Base-by-base conservation (phyloP, 2,329 filamentous ascomycete species). In the Mycosphaerella arachidis region DNA sequence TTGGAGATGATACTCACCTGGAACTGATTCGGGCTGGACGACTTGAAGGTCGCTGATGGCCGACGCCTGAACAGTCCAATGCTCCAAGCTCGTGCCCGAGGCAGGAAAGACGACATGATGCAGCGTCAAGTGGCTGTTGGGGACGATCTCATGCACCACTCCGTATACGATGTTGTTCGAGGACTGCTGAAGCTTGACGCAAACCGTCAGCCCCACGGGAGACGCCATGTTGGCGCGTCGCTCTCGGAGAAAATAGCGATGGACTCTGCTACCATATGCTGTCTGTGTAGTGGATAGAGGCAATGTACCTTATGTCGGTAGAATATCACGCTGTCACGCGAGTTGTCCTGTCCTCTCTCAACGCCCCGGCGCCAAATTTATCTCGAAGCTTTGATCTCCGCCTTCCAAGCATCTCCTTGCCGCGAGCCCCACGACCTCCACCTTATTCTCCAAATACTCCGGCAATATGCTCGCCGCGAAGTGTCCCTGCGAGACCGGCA, bases 171-270 rank as follows among this genome's bases (percentile, higher is more conserved):
- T 79, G 46, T 83, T 84, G 61, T 84, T 84, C 2, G 83, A 81
- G 55, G 88, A 87, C 60, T 85, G 80, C 68, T 82, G 84, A 64
- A 94, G 81, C 37, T 87, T 88, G 69, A 94, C 86, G 61, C 86
- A 78, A 76, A 94, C 90, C 61, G 87, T 86, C 73, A 90, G 83
- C 63, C 90, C 90, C 27, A 63, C 53, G 12, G 60, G 56, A 24
- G 46, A 43, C 7, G 48, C 63, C 64, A 65, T 65, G 24, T n/a
- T 62, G 18, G 33, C 60, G 57, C 40, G 53, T 46, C 33, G 27
- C 31, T 37, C 31, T 37, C 12, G 3, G 10, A 33, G 29, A 10
- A 24, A 6, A 24, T 10, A 10, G 8, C 9, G 20, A 24, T 35
- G 33, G 10, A 43, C 6, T 43, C 6, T 40, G 31, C 52, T n/a